A percentile compares a stretch with the other conserved stretches of the same genome.
These are phyloP conservation scores for Cercospora sp. DNA, from an alignment of 2,329 filamentous ascomycete species.

Conservation along the genomic window DNA sequence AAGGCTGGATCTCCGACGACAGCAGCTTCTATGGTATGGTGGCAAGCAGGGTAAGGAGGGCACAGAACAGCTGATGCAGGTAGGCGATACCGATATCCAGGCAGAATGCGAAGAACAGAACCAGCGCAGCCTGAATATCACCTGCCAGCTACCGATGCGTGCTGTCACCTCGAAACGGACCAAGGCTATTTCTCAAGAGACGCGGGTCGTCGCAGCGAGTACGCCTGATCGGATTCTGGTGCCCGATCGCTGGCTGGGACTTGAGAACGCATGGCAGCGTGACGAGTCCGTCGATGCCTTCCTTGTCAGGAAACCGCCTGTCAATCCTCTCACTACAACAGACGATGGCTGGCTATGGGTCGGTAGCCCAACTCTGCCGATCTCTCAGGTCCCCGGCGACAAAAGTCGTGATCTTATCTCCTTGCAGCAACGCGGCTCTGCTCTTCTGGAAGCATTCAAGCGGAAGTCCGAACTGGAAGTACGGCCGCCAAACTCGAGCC, in stretches of 20 bases:
- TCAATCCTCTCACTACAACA: conserved; percentile 53
- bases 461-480: conserved; percentile 30
- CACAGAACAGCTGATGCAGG: conserved; percentile 4
- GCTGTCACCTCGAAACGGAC: neutral
- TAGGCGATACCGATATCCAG: conserved; percentile 21
- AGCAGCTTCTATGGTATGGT: conserved; percentile 48
- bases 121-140: neutral
- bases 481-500: neutral
- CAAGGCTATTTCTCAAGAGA: neutral
- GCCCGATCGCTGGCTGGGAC: conserved; percentile 36
- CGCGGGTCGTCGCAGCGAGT: neutral
- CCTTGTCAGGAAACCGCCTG: conserved; percentile 66
- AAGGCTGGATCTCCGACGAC: conserved; percentile 41
- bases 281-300: conserved; percentile 66
- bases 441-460: neutral
- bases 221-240: conserved; percentile 36
- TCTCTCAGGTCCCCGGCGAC: conserved; percentile 37
- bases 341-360: conserved; percentile 70
- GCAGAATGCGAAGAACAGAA: neutral
- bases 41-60: neutral
- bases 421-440: conserved; percentile 55
- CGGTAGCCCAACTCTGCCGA: conserved; percentile 58
- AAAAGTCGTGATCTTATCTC: conserved; percentile 49
- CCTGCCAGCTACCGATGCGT: neutral
- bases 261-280: conserved; percentile 59